phyloP scores from a whole-genome alignment of 2,329 filamentous ascomycete genomes.

The Tricladium varicosporioides region DNA sequence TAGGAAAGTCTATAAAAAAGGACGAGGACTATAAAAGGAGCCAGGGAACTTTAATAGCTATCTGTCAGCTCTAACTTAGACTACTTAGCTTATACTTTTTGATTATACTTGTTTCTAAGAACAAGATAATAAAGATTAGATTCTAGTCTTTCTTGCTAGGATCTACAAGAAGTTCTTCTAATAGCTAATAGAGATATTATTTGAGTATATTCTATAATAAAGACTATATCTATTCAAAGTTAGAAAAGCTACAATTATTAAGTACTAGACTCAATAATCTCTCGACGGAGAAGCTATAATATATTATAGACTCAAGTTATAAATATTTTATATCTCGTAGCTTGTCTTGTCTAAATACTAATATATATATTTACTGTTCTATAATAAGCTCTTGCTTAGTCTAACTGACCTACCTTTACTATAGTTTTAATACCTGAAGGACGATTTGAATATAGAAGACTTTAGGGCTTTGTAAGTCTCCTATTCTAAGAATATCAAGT shows the following conservation, averaged over 20 bases:
- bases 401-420: background rate
- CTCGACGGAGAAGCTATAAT: conserved; percentile 11
- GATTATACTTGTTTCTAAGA: conserved; percentile 12
- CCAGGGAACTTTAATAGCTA: conserved; percentile 11
- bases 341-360: conserved; percentile 14
- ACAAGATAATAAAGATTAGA: conserved; percentile 17
- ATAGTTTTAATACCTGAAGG: background rate
- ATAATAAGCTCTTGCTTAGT: background rate
- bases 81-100: conserved; percentile 10
- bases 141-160: conserved; percentile 9
- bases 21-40: background rate
- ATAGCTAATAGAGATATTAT: conserved; percentile 12
- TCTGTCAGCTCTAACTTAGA: conserved; percentile 8
- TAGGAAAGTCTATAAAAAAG: conserved; percentile 2
- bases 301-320: conserved; percentile 11
- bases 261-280: conserved; percentile 12
- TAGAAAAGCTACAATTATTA: conserved; percentile 5
- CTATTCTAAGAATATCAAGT: too few relatives aligned
- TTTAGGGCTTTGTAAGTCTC: background rate
- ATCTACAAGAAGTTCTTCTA: conserved; percentile 17
- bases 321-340: conserved; percentile 10
- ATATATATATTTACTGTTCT: conserved; percentile 6
- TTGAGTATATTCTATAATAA: conserved; percentile 17
- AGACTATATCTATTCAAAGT: conserved; percentile 14
- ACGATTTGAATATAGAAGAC: background rate